Conservation (phyloP, 495 filamentous ascomycete genomes). For the Jackrogersella multiformis region DNA sequence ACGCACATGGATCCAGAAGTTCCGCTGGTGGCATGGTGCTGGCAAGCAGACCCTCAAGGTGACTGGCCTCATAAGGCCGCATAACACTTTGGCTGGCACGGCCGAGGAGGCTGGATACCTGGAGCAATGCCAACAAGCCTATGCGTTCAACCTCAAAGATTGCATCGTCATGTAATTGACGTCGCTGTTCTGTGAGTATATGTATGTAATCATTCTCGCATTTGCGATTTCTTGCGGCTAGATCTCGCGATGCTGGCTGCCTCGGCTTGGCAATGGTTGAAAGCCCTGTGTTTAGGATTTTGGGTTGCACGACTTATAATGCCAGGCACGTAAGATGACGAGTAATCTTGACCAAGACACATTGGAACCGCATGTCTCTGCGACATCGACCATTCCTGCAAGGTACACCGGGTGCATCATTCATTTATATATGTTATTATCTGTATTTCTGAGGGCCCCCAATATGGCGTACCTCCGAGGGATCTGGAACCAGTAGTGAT, state of each 20-base stretch:
- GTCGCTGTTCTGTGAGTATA: neutral
- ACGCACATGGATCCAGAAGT: slow-evolving; percentile 71
- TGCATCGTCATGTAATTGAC: slow-evolving; percentile 54
- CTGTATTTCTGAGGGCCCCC: slow-evolving; percentile 27
- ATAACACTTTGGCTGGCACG: slow-evolving; percentile 49
- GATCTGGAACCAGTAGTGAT: neutral
- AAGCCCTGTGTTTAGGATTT: neutral
- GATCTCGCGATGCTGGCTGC: neutral
- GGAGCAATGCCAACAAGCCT: slow-evolving; percentile 56
- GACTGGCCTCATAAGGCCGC: slow-evolving; percentile 69
- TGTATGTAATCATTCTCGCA: slow-evolving; percentile 1
- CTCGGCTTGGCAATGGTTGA: neutral
- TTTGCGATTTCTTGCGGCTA: neutral
- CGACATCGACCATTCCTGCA: slow-evolving; percentile 23
- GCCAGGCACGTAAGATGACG: slow-evolving; percentile 23
- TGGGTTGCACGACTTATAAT: slow-evolving; percentile 30
- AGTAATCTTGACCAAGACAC: slow-evolving; percentile 26
- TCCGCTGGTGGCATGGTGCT: slow-evolving; percentile 90
- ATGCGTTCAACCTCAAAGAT: slow-evolving; percentile 45
- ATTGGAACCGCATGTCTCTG: slow-evolving; percentile 26
- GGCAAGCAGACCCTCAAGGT: slow-evolving; percentile 84
- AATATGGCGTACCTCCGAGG: neutral
- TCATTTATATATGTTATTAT: neutral
- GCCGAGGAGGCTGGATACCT: slow-evolving; percentile 58
- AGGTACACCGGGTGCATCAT: slow-evolving; percentile 24